A percentile compares a stretch with the other conserved stretches of the same genome.
Conservation (phyloP, 164 flowering plant species). For the Sedum album region DNA sequence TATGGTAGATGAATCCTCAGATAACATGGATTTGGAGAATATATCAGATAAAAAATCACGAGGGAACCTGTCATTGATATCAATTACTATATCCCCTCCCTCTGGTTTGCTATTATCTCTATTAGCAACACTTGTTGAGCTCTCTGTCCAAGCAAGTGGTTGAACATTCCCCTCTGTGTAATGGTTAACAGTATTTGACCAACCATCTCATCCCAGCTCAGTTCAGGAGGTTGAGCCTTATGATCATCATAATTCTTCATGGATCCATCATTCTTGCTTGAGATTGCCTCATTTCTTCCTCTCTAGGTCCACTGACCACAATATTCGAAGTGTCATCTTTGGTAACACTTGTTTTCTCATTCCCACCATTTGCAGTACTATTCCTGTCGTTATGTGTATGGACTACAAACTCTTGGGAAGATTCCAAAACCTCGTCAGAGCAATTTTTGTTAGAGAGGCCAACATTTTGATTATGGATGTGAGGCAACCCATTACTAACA, state of each 20-base stretch:
- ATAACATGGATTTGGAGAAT: conserved; percentile 33
- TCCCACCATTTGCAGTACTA: conserved; percentile 14
- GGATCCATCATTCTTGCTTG: conserved; percentile 18
- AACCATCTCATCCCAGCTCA: conserved; percentile 25
- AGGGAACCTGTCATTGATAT: conserved; percentile 59
- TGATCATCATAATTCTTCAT: conserved; percentile 24
- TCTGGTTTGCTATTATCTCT: conserved; percentile 20
- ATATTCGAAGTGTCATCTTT: conserved; percentile 13
- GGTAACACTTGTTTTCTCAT: conserved; percentile 10
- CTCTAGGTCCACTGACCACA: conserved; percentile 9
- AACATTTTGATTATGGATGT: neutral
- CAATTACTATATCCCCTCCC: conserved; percentile 46
- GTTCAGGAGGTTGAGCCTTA: conserved; percentile 22
- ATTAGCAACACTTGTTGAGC: conserved; percentile 23
- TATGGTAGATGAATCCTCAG: conserved; percentile 24
- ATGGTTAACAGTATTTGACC: conserved; percentile 14
- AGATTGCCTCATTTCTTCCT: conserved; percentile 16
- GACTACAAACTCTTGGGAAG: conserved; percentile 11
- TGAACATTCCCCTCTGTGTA: conserved; percentile 14
- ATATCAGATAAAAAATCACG: conserved; percentile 58
- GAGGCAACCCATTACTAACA: conserved; percentile 3
- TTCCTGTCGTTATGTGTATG: conserved; percentile 5
- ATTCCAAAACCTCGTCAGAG: conserved; percentile 13
- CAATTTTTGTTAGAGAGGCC: conserved; percentile 16
- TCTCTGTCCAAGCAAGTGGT: conserved; percentile 25